Conservation (phyloP, 768 basidiomycete genomes). For the Lepiota venenata region DNA sequence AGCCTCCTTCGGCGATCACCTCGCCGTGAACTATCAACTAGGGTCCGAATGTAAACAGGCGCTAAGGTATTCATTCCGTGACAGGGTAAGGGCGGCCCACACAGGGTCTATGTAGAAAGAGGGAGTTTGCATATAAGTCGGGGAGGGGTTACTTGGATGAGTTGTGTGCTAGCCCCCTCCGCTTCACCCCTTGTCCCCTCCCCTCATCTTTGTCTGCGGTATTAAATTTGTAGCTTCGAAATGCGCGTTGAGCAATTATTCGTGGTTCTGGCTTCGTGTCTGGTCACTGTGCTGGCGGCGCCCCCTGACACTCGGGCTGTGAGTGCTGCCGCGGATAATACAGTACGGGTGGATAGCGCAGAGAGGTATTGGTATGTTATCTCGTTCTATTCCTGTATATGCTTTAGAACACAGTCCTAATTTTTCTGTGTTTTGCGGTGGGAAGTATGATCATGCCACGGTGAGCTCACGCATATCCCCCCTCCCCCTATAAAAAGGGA, state of each 20-base stretch:
- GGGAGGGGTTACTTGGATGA: no score
- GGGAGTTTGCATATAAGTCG: no score
- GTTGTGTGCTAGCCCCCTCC: no score
- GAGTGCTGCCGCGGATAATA: constrained; percentile 40
- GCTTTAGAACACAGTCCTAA: not conserved
- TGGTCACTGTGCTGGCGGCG: constrained; percentile 11
- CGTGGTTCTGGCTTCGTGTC: not conserved
- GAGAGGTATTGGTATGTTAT: constrained; percentile 40
- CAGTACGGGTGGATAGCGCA: constrained; percentile 44
- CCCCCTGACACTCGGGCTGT: constrained; percentile 18
- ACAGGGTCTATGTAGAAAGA: no score
- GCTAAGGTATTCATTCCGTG: no score
- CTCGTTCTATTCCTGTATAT: not conserved
- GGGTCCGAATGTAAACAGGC: no score
- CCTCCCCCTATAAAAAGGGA: not conserved
- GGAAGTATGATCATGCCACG: constrained; percentile 47
- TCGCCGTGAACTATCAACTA: no score
- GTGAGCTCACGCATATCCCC: constrained; percentile 17
- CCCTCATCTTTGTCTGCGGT: not conserved
- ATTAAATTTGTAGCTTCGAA: not conserved
- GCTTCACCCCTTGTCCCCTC: no score
- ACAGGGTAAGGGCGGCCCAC: no score
- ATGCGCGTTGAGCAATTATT: not conserved
- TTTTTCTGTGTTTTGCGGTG: not conserved
- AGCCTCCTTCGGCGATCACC: no score